Base-by-base conservation (phyloP, 2,329 filamentous ascomycete genomes). In the Delphinella strobiligena region DNA sequence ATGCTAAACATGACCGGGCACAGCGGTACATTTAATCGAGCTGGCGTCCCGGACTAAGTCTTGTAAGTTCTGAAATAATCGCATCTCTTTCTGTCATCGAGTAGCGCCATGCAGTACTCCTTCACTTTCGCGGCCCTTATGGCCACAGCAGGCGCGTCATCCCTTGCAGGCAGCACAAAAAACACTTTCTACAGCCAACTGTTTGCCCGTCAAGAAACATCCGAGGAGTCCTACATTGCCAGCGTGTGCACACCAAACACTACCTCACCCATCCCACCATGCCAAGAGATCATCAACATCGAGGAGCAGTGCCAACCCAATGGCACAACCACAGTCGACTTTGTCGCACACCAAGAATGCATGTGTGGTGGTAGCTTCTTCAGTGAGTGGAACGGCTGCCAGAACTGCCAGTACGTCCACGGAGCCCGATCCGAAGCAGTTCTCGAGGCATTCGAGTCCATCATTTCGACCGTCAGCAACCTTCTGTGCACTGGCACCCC, bases 311-410 rank as follows among this genome's bases (percentile, higher is more conserved):
- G 59, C 47, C 42, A 38, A 3, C 52, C 59, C 36, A 61, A 62
- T 43, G 55, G 55, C 42, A 59, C 55, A 3, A 37, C 41, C 0
- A 46, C 54, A 4, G 47, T 54, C 14, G 52, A 44, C 14, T 51
- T 53, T 29, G 32, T 49, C 14, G 54, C 55, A 1, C 51, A 56
- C 47, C 54, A 55, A 11, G 44, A 58, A 47, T 64, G 64, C 51
- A 62, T 67, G 54, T 69, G 66, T 52, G 51, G 50, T 8, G 61
- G 64, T 29, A 59, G 54, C 41, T 67, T 58, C 54, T 69, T 69
- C 51, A 29, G 45, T 19, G 61, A 66, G 43, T 67, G 64, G 62
- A 39, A 53, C 8, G 60, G 55, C 37, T 69, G 64, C 49, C 59
- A 63, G 22, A 44, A 55, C 22, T 69, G 64, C 46, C 53, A 66